Evolutionary conservation across 768 basidiomycete genomes (phyloP).

Genomic region (Imleria badia): DNA sequence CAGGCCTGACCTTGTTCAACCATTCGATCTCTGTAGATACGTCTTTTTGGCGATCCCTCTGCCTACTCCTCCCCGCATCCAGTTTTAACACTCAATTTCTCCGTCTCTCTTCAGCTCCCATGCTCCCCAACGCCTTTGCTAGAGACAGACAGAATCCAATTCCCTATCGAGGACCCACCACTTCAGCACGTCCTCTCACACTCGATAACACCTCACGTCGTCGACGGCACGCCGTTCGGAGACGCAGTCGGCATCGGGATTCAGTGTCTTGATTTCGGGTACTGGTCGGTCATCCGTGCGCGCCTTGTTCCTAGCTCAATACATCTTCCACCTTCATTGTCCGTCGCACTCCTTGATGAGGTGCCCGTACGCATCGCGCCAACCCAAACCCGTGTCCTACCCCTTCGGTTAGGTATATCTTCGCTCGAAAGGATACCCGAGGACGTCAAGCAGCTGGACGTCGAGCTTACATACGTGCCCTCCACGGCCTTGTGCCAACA

Average conservation of each 20-base stretch:
- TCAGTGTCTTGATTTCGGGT: slow-evolving; percentile 43
- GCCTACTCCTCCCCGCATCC: slow-evolving; percentile 44
- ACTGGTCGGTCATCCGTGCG: slow-evolving; percentile 51
- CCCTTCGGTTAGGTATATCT: slow-evolving; percentile 48
- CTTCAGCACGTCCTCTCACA: slow-evolving; percentile 49
- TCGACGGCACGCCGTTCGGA: slow-evolving; percentile 77
- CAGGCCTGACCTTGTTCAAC: not conserved
- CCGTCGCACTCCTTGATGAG: slow-evolving; percentile 15
- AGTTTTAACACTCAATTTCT: slow-evolving; percentile 53
- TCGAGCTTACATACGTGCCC: slow-evolving; percentile 39
- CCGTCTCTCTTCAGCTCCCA: slow-evolving; percentile 41
- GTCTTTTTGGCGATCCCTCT: slow-evolving; percentile 78
- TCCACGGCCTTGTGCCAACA: not conserved
- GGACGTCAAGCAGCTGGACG: slow-evolving; percentile 33
- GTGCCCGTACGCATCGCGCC: slow-evolving; percentile 48
- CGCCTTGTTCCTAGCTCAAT: not conserved
- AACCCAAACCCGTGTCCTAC: slow-evolving; percentile 60
- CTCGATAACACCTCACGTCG: slow-evolving; percentile 63
- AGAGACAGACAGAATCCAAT: not conserved
- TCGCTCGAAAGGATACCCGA: slow-evolving; percentile 30
- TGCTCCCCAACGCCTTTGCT: not conserved
- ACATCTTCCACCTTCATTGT: slow-evolving; percentile 16
- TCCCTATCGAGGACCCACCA: not conserved
- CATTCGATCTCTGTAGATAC: slow-evolving; percentile 49
- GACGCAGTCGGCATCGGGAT: slow-evolving; percentile 64